Conservation (phyloP, 805 yeast species). For the Ascoidea tarda region DNA sequence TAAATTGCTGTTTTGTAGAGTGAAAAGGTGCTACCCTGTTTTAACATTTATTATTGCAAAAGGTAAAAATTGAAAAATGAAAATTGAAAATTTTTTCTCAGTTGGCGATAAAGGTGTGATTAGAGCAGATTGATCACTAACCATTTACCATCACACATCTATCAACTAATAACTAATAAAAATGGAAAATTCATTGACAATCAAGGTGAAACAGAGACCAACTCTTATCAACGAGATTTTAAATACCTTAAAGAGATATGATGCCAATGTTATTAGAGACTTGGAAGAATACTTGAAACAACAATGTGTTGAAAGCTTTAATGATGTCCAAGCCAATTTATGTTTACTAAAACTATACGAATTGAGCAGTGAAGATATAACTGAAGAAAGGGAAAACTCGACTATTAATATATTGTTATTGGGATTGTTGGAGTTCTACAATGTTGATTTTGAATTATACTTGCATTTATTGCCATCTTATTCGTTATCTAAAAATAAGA, state of each 20-base stretch:
- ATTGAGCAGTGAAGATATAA: constrained; percentile 19
- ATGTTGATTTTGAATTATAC: constrained; percentile 28
- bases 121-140: too few species aligned
- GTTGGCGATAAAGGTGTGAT: too few species aligned
- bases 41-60: too few species aligned
- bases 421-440: constrained; percentile 25
- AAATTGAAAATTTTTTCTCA: too few species aligned
- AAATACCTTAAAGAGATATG: constrained; percentile 28
- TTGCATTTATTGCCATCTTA: constrained; percentile 27
- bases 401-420: constrained; percentile 25
- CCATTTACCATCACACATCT: too few species aligned
- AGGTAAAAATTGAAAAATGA: too few species aligned
- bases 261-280: constrained; percentile 25
- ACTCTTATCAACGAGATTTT: constrained; percentile 24
- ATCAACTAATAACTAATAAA: too few species aligned
- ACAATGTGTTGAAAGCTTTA: constrained; percentile 23
- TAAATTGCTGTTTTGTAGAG: too few species aligned
- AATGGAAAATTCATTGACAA: constrained; percentile 19
- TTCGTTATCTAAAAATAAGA: constrained; percentile 2
- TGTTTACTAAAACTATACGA: constrained; percentile 31
- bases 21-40: too few species aligned
- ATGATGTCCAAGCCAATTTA: constrained; percentile 28
- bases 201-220: constrained; percentile 24
- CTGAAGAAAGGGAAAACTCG: constrained; percentile 22
- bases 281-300: constrained; percentile 28